These are phyloP conservation scores for Conidiobolus incongruus DNA, from an alignment of 371 early-diverging fungal genomes.

Conservation along the genomic window DNA sequence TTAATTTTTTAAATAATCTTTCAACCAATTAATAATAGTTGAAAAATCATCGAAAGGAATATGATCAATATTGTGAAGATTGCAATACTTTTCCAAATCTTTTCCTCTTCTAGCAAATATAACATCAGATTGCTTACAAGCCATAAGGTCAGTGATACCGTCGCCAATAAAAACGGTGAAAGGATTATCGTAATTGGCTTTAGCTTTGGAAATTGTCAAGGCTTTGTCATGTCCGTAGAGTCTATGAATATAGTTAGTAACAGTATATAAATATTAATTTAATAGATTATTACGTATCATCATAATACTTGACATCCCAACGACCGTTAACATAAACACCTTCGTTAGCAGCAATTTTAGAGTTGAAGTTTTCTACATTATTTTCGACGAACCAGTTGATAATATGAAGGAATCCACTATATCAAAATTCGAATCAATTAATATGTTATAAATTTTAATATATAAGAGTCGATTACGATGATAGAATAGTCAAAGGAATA, in stretches of 20 bases:
- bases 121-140: constrained; percentile 28
- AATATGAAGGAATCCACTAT: too few relatives aligned
- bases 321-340: constrained; percentile 9
- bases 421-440: too few relatives aligned
- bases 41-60: constrained; percentile 12
- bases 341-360: constrained; percentile 16
- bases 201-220: neutral
- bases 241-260: neutral
- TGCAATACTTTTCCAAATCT: constrained; percentile 27
- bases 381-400: too few relatives aligned
- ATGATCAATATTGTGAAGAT: constrained; percentile 10
- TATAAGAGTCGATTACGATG: constrained; percentile 8
- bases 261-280: too few relatives aligned
- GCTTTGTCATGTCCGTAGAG: constrained; percentile 6
- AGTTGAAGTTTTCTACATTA: constrained; percentile 7
- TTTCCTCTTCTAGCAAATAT: constrained; percentile 31
- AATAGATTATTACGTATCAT: constrained; percentile 10
- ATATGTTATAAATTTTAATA: too few relatives aligned
- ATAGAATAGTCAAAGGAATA: constrained; percentile 20
- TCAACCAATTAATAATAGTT: too few relatives aligned
- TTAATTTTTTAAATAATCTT: too few relatives aligned
- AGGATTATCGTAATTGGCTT: constrained; percentile 8
- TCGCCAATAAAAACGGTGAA: constrained; percentile 30
- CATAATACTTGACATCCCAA: constrained; percentile 22
- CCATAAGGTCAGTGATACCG: constrained; percentile 33